phyloP scores from a whole-genome alignment of 768 basidiomycete genomes.

The Lactarius deliciosus region DNA sequence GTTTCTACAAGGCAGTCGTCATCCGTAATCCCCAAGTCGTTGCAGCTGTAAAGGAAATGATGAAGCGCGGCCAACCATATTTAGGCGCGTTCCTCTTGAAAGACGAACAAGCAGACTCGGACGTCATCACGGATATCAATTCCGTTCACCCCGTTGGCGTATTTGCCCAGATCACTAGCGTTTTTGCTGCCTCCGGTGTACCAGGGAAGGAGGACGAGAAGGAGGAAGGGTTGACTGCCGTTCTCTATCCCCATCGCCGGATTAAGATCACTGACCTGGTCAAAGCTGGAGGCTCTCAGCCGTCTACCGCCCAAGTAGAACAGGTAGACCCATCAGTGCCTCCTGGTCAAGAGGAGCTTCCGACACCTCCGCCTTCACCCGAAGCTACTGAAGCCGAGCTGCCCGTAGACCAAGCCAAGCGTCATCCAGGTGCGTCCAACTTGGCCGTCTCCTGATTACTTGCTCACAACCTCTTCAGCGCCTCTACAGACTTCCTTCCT shows the following conservation, averaged over 20 bases:
- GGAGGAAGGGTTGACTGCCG: slow-evolving; percentile 91
- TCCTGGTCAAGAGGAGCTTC: slow-evolving; percentile 47
- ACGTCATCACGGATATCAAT: slow-evolving; percentile 85
- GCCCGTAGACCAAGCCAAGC: slow-evolving; percentile 19
- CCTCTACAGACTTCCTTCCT: slow-evolving; percentile 84
- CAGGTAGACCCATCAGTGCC: slow-evolving; percentile 34
- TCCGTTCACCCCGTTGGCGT: slow-evolving; percentile 92
- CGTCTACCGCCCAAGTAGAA: slow-evolving; percentile 39
- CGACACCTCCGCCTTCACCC: slow-evolving; percentile 45
- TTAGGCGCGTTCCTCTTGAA: slow-evolving; percentile 96
- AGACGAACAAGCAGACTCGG: slow-evolving; percentile 89
- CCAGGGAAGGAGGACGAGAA: slow-evolving; percentile 68
- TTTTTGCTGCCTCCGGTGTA: slow-evolving; percentile 63
- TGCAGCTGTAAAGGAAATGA: slow-evolving; percentile 92
- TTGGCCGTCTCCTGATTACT: not conserved
- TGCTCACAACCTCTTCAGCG: slow-evolving; percentile 38
- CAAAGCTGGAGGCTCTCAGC: slow-evolving; percentile 52
- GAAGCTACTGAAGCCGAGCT: slow-evolving; percentile 14
- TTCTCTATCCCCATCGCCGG: slow-evolving; percentile 89
- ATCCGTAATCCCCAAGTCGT: slow-evolving; percentile 89
- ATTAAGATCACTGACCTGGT: slow-evolving; percentile 87
- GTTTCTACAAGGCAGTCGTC: slow-evolving; percentile 98
- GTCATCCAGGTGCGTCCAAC: slow-evolving; percentile 23
- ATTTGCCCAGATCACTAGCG: slow-evolving; percentile 95
- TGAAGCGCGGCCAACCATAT: slow-evolving; percentile 95